Evolutionary conservation across 345 rosid species (phyloP), one percentile per base, ranked within the genome.

Genomic region (Arabis hirsuta): DNA sequence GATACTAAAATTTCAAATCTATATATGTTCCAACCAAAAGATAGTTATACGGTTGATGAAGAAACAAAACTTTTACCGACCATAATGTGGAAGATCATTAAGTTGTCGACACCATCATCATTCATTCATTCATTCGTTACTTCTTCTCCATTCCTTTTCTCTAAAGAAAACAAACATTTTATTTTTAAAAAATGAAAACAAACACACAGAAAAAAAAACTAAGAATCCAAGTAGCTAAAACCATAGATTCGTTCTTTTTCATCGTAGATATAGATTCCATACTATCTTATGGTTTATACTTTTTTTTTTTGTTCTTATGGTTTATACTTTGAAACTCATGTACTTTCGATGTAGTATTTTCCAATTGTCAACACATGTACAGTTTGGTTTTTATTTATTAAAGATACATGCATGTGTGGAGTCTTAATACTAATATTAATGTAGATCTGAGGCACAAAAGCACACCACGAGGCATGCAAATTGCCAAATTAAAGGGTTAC

Each of bases 391-490:
- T 22, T 36, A 4, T 34, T 7, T 7, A 32, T n/a, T n/a, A 24
- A 26, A 38, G 13, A 14, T 14, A 29, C 12, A 36, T 4, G 34
- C 59, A 59, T 48, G 68, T 71, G 53, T 41, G 22, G 44, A 5
- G 46, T 62, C 53, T 19, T 29, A 36, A 36, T 36, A 36, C 38
- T 36, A 36, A 36, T 10, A 36, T 8, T 22, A 8, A 36, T 73
- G 12, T 57, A 57, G 38, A 31, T 39, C 54, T 39, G 48, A 59
- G 39, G 27, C 41, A 58, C 14, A 42, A 42, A 74, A 42, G 41
- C 45, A 74, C 43, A 60, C 42, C 78, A 67, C 68, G 78, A 74
- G 78, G 69, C 34, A 54, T 67, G 61, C 43, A 61, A 26, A 69
- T 60, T 67, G 39, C 47, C 55, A 42, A 52, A 51, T n/a, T 39